These are phyloP conservation scores for Lactifluus subvellereus DNA, from an alignment of 768 basidiomycete species.

Conservation along the genomic window DNA sequence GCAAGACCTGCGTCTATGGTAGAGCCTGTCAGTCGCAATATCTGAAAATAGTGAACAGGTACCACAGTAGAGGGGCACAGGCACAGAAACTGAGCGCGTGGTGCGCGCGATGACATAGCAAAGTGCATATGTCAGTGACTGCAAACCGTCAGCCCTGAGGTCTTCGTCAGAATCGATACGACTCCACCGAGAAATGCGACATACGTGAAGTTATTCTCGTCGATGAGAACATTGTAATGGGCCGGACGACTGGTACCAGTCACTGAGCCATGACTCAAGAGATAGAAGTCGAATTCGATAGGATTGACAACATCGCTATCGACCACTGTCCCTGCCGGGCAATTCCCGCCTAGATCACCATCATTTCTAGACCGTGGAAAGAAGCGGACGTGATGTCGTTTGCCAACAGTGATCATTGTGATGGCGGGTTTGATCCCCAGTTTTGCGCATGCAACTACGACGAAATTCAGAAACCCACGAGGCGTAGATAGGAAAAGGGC, in stretches of 20 bases:
- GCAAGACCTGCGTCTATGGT: constrained; percentile 64
- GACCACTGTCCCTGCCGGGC: constrained; percentile 71
- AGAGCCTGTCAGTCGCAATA: neutral
- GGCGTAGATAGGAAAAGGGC: neutral
- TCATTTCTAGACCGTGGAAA: constrained; percentile 46
- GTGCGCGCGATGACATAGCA: constrained; percentile 79
- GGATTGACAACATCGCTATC: constrained; percentile 67
- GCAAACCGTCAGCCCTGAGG: constrained; percentile 59
- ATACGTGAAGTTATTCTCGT: constrained; percentile 60
- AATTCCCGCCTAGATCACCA: constrained; percentile 61
- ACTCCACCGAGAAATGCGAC: constrained; percentile 16
- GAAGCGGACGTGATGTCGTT: constrained; percentile 64
- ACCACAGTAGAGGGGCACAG: constrained; percentile 77
- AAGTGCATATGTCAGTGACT: constrained; percentile 64
- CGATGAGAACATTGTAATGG: constrained; percentile 48
- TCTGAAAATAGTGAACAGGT: constrained; percentile 2
- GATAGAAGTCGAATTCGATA: constrained; percentile 70
- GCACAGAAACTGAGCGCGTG: constrained; percentile 75
- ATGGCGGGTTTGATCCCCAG: constrained; percentile 58
- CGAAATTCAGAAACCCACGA: neutral
- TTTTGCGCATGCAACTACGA: constrained; percentile 55
- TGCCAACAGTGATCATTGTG: constrained; percentile 75
- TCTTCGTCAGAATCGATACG: constrained; percentile 10
- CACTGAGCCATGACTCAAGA: constrained; percentile 70
- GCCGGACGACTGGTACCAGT: constrained; percentile 70